Conservation (phyloP, 768 basidiomycete species). For the Mycena capillaripes region DNA sequence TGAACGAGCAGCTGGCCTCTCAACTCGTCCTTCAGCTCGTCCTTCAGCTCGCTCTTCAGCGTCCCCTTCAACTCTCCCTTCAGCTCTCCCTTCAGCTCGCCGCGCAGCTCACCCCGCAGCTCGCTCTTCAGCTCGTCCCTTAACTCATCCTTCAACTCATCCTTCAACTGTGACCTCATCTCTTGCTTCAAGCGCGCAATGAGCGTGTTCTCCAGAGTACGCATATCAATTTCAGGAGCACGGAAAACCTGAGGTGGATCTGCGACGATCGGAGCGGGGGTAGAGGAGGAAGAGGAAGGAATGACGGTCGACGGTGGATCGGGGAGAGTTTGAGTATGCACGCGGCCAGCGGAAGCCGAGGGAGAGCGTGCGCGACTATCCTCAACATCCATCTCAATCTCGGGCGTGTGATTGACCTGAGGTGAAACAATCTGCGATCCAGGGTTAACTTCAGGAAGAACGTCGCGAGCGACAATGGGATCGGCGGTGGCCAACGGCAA, state of each 20-base stretch:
- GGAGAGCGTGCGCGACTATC: slow-evolving; percentile 14
- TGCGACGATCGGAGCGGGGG: background rate
- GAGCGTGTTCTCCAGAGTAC: slow-evolving; percentile 25
- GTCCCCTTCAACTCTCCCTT: slow-evolving; percentile 3
- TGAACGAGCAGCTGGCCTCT: slow-evolving; percentile 12
- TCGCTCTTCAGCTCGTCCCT: slow-evolving; percentile 12
- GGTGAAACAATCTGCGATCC: background rate
- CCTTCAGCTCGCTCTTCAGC: slow-evolving; percentile 20
- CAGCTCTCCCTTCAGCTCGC: slow-evolving; percentile 20
- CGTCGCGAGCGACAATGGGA: background rate
- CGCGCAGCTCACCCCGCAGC: slow-evolving; percentile 1
- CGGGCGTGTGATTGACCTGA: background rate
- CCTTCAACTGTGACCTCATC: slow-evolving; percentile 22
- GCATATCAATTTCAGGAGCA: slow-evolving; percentile 28
- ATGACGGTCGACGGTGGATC: background rate
- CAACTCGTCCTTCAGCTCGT: slow-evolving; percentile 23
- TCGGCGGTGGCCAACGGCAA: background rate
- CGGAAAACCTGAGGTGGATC: background rate
- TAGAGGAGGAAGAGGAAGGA: background rate
- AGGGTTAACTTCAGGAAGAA: background rate
- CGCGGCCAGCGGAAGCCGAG: background rate
- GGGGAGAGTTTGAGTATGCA: background rate
- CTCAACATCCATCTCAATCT: slow-evolving; percentile 24
- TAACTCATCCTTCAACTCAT: slow-evolving; percentile 7
- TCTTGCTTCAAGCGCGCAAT: slow-evolving; percentile 23